Evolutionary conservation across 169 alveolate species (phyloP), one percentile per base, ranked within the genome.

Genomic region (Neospora caninum): DNA sequence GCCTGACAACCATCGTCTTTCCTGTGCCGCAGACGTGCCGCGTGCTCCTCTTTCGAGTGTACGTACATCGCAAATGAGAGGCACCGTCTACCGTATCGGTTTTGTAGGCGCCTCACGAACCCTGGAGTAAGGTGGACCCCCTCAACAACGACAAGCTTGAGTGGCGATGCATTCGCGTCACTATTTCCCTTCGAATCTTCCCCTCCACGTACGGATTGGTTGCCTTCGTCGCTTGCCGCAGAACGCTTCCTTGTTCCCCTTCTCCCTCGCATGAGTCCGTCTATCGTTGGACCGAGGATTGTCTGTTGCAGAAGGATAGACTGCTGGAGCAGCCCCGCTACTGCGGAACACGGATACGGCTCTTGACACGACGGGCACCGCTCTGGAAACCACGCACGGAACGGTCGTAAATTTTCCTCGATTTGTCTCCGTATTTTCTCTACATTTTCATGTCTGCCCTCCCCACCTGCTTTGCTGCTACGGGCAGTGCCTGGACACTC

Each of bases 271-370:
- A 86, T 86, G 16, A 86, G 92, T 13, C 58, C 20, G 41, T 43
- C 29, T 9, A 86, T 34, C 18, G 49, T 31, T 0, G 92, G 78
- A 9, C 38, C 92, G 80, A 86, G 78, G 38, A 34, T 34, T 27
- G 0, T 4, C 18, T 42, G 92, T 39, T 86, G 92, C 70, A 86
- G 80, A 25, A 86, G 49, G 4, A 86, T 25, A 43, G 92, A 31
- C 92, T 86, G 92, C 45, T 45, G 80, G n/a, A 86, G 92, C 80
- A 86, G 70, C 29, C 92, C 92, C n/a, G 45, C 29, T 0, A 86
- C 80, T 16, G 92, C 70, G 42, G 58, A 54, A 27, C 92, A 86
- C 1, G 92, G 92, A 39, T 18, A 43, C 41, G 22, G 18, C 41
- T 86, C 92, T 43, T 39, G 39, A 38, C 92, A 86, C n/a, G 92